Evolutionary conservation across 2,329 filamentous ascomycete genomes (phyloP), one percentile per base, ranked within the genome.

Genomic region (Colletotrichum limetticola): DNA sequence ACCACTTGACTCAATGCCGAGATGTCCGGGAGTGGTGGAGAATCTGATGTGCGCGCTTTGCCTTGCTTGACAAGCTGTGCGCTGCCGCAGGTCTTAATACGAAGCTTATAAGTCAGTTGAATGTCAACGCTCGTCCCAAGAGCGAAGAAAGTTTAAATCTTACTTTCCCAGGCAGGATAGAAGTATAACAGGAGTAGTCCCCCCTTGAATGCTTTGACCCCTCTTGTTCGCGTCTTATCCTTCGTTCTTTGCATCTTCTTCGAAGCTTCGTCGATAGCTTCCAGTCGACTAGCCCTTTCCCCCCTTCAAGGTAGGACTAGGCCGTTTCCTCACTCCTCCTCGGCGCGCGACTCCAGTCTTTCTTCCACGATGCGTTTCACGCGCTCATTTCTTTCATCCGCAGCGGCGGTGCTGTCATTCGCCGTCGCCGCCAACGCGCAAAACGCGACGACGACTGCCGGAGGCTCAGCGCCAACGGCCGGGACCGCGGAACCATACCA

Each of bases 401-500:
- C 66, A 22, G 32, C 65, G 56, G 37, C 61, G 46, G 49, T 49
- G 35, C 60, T 72, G 24, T 52, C 46, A 2, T 12, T 70, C 16
- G 19, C 66, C 5, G 28, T 22, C 46, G 49, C 24, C 19, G 26
- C 26, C 42, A 61, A 22, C 16, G 61, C 71, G 8, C 66, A 70
- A 28, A 28, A 49, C 11, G 11, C 61, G 28, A 46, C 66, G 32
- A 71, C 63, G 1, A 46, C 62, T 2, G 46, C 56, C 6, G 30
- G 12, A 42, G 46, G 46, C 24, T 56, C 68, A 7, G 37, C 19
- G 5, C 56, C 56, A 5, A 60, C 62, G 56, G 32, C 2, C 11
- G 57, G 66, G 11, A 14, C 52, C 22, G 55, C 72, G 16, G 71
- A 53, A 26, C 80, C 81, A 0, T 85, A 86, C 76, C 72, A 79